These are phyloP conservation scores for Kurtzmaniella quercitrusa DNA, from an alignment of 1,139 yeast genomes.

Conservation along the genomic window DNA sequence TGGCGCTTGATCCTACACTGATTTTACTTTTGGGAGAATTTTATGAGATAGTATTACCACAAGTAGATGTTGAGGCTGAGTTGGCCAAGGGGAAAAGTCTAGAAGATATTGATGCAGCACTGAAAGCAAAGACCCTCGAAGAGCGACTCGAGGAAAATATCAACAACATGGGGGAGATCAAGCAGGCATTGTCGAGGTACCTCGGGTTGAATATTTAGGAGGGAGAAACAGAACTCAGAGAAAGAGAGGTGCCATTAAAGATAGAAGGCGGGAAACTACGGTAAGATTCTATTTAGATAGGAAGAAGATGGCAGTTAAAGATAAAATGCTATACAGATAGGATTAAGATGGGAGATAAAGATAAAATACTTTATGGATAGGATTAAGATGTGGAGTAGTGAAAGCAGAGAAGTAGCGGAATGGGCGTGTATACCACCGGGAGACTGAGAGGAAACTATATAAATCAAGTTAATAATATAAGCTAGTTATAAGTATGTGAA, in stretches of 20 bases:
- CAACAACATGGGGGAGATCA: conserved; percentile 44
- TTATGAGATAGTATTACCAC: conserved; percentile 63
- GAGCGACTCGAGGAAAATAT: conserved; percentile 28
- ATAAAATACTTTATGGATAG: no score
- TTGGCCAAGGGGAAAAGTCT: conserved; percentile 36
- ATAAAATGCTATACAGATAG: no score
- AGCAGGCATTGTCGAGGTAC: conserved; percentile 62
- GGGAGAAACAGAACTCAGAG: background rate
- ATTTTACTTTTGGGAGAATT: conserved; percentile 58
- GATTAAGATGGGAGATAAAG: background rate
- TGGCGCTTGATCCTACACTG: conserved; percentile 35
- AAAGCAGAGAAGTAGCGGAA: no score
- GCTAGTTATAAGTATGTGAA: no score
- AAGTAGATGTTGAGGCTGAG: conserved; percentile 16
- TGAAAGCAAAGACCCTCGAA: conserved; percentile 29
- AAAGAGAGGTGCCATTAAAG: no score
- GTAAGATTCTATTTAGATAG: no score
- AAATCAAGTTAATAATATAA: no score
- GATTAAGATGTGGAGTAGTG: background rate
- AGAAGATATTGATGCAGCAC: conserved; percentile 24
- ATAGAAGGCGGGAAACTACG: no score
- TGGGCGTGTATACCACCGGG: no score
- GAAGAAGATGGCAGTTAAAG: background rate
- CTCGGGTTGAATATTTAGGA: conserved; percentile 52
- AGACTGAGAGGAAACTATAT: no score